These are phyloP conservation scores for Trichosporon sp. DNA, from an alignment of 1,284 basidiomycete genomes.

Conservation along the genomic window DNA sequence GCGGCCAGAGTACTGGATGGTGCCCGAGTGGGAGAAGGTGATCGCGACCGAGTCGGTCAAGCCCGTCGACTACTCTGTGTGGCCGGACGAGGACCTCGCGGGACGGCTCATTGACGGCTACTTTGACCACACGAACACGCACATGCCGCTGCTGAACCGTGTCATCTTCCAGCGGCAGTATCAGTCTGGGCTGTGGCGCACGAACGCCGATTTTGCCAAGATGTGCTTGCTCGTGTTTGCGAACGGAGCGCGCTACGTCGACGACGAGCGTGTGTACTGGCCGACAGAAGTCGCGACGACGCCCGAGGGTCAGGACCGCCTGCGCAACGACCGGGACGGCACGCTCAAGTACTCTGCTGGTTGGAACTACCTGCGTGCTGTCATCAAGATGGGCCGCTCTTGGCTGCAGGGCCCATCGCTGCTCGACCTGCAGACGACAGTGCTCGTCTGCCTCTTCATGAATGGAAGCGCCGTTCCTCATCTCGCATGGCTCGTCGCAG, in stretches of 20 bases:
- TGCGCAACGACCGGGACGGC: slow-evolving; percentile 32
- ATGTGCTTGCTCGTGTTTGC: slow-evolving; percentile 70
- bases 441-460: slow-evolving; percentile 46
- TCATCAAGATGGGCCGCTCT: slow-evolving; percentile 54
- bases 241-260: slow-evolving; percentile 61
- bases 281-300: slow-evolving; percentile 39
- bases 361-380: slow-evolving; percentile 57
- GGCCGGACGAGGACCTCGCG: slow-evolving; percentile 56
- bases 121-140: slow-evolving; percentile 59
- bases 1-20: slow-evolving; percentile 42
- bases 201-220: slow-evolving; percentile 60
- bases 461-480: slow-evolving; percentile 63
- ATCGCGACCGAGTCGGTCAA: slow-evolving; percentile 37
- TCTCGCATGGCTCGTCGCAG: slow-evolving; percentile 65
- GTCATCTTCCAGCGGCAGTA: slow-evolving; percentile 65
- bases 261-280: slow-evolving; percentile 58
- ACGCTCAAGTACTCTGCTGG: slow-evolving; percentile 4
- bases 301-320: slow-evolving; percentile 38
- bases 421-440: slow-evolving; percentile 66
- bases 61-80: slow-evolving; percentile 37
- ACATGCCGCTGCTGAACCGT: slow-evolving; percentile 69
- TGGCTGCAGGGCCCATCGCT: slow-evolving; percentile 58
- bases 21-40: slow-evolving; percentile 46
- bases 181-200: slow-evolving; percentile 56
- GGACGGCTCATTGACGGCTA: slow-evolving; percentile 60